Percentiles rank a stretch among this genome's conserved stretches.
phyloP scores from a whole-genome alignment of 371 early-diverging fungal species.

The Saksenaea oblongispora region DNA sequence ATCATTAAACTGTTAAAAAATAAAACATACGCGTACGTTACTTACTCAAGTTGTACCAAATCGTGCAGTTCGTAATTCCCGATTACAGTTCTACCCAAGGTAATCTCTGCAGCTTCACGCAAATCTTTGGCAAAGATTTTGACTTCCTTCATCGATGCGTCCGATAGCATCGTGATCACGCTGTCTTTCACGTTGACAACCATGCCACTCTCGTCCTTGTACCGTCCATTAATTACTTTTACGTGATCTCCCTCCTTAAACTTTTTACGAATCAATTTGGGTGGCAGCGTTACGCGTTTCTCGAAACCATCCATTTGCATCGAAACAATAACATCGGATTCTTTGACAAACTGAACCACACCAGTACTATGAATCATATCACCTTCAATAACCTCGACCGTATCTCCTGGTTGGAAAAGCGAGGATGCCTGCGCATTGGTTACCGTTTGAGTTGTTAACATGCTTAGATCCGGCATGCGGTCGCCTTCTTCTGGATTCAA shows the following conservation, averaged over 20 bases:
- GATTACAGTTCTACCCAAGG: slow-evolving; percentile 47
- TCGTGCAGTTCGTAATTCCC: slow-evolving; percentile 83
- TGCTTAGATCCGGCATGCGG: slow-evolving; percentile 53
- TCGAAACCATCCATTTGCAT: slow-evolving; percentile 56
- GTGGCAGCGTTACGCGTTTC: slow-evolving; percentile 47
- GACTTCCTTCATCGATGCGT: slow-evolving; percentile 71
- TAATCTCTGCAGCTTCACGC: slow-evolving; percentile 66
- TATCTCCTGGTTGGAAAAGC: slow-evolving; percentile 83
- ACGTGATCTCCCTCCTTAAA: slow-evolving; percentile 93
- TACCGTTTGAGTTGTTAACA: slow-evolving; percentile 47
- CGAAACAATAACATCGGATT: slow-evolving; percentile 63
- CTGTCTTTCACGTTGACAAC: slow-evolving; percentile 79
- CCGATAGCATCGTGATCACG: slow-evolving; percentile 82
- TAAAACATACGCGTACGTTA: slow-evolving; percentile 8
- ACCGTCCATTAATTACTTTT: slow-evolving; percentile 90
- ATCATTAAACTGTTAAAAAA: slow-evolving; percentile 5
- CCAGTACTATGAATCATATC: slow-evolving; percentile 86
- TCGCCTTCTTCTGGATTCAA: slow-evolving; percentile 63
- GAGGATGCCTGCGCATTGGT: slow-evolving; percentile 48
- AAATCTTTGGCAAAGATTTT: slow-evolving; percentile 90
- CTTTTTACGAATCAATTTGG: slow-evolving; percentile 80
- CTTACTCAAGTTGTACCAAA: slow-evolving; percentile 81
- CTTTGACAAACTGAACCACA: slow-evolving; percentile 69
- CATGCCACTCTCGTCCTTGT: slow-evolving; percentile 87
- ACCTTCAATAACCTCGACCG: slow-evolving; percentile 88